phyloP scores from a whole-genome alignment of 164 flowering plant species.

The Vitis cinerea region DNA sequence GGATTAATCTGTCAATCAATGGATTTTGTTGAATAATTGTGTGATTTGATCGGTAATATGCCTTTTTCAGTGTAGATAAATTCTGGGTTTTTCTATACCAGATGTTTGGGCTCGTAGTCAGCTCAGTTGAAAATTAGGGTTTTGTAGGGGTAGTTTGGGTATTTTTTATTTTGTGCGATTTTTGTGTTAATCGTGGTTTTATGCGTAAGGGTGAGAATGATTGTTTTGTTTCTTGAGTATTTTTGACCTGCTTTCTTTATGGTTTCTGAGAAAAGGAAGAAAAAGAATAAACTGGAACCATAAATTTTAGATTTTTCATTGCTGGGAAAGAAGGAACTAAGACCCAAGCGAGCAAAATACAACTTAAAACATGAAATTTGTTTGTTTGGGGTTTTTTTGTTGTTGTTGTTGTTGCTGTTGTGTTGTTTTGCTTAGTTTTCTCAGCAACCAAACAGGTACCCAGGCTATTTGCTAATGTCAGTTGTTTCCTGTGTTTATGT shows the following conservation, averaged over 20 bases:
- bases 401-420: not conserved
- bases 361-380: no score
- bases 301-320: no score
- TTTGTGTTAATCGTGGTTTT: no score
- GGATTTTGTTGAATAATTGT: not conserved
- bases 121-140: conserved; percentile 18
- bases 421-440: not conserved
- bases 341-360: no score
- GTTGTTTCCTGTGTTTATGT: conserved; percentile 16
- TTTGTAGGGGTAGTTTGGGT: conserved; percentile 5
- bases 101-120: not conserved
- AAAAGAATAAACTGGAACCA: no score
- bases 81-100: not conserved
- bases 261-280: no score
- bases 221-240: not conserved
- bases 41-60: conserved; percentile 9
- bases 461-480: conserved; percentile 1
- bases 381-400: not conserved
- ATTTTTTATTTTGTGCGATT: not conserved
- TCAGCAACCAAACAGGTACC: no score
- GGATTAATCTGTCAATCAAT: not conserved
- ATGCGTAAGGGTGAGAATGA: no score
- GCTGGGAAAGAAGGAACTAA: no score
- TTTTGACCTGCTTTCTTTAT: no score
- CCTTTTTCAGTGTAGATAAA: not conserved